Percentiles rank a stretch among this genome's conserved stretches.
Evolutionary conservation across 2,329 filamentous ascomycete genomes (phyloP).

Genomic region (Sporothrix dimorphospora): DNA sequence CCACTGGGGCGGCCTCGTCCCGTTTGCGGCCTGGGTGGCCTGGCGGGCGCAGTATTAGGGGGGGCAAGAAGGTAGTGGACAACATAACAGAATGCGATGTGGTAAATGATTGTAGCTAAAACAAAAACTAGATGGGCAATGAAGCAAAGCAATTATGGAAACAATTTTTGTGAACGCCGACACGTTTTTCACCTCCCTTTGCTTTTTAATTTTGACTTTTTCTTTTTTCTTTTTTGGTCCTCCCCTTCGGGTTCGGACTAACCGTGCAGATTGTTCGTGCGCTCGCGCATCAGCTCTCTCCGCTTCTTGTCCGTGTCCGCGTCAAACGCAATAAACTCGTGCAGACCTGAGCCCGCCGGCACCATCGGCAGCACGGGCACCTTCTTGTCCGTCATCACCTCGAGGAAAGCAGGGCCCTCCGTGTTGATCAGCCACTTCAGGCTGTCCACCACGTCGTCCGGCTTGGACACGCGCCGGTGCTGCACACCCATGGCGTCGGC

Average conservation of each 20-base stretch:
- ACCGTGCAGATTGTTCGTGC: constrained; percentile 25
- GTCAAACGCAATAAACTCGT: constrained; percentile 93
- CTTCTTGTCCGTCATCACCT: constrained; percentile 90
- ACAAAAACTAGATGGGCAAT: neutral
- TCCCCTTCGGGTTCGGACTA: neutral
- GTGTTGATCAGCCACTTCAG: constrained; percentile 87
- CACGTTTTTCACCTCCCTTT: neutral
- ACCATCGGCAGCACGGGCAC: constrained; percentile 98
- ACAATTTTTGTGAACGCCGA: neutral
- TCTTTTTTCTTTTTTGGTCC: too few relatives aligned
- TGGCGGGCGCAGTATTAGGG: neutral
- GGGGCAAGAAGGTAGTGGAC: neutral
- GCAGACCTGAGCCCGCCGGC: constrained; percentile 79
- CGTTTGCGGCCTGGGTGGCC: constrained; percentile 12
- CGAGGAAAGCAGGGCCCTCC: constrained; percentile 89
- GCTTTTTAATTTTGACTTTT: neutral
- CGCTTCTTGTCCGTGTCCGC: constrained; percentile 42
- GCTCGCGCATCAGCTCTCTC: constrained; percentile 28
- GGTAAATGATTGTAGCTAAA: neutral
- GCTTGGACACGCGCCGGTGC: constrained; percentile 70
- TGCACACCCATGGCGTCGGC: constrained; percentile 89
- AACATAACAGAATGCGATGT: too few relatives aligned
- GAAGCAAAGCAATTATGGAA: neutral
- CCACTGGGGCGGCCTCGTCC: constrained; percentile 8
- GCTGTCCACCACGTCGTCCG: constrained; percentile 74